Evolutionary conservation across 2,329 filamentous ascomycete genomes (phyloP).

Genomic region (Polytolypa hystricis): DNA sequence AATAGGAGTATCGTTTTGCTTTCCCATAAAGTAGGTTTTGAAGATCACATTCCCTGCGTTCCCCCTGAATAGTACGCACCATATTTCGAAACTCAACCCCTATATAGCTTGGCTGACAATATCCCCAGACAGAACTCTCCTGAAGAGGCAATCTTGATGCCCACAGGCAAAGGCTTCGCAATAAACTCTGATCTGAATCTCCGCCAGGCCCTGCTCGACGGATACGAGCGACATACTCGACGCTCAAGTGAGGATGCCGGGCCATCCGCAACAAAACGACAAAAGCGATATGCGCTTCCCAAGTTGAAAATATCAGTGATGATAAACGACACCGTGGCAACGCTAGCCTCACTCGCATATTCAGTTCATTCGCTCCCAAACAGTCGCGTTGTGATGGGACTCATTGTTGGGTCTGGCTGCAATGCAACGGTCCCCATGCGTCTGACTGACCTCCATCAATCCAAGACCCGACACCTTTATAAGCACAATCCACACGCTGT

Average conservation of each 20-base stretch:
- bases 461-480: conserved; percentile 43
- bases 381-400: conserved; percentile 58
- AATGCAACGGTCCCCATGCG: conserved; percentile 65
- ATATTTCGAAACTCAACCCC: conserved; percentile 1
- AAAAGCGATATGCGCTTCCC: conserved; percentile 39
- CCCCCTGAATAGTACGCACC: too few relatives aligned
- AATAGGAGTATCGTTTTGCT: conserved; percentile 33
- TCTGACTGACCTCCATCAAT: conserved; percentile 47
- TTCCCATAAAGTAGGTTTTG: conserved; percentile 31
- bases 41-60: too few relatives aligned
- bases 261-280: conserved; percentile 18
- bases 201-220: conserved; percentile 23
- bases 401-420: conserved; percentile 67
- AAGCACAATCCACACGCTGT: conserved; percentile 37
- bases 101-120: conserved; percentile 6
- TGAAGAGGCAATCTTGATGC: conserved; percentile 41
- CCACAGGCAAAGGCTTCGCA: conserved; percentile 43
- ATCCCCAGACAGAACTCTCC: conserved; percentile 36
- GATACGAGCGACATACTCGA: conserved; percentile 33
- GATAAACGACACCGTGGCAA: conserved; percentile 67
- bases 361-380: conserved; percentile 47
- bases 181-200: conserved; percentile 24
- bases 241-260: conserved; percentile 16
- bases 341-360: conserved; percentile 65
- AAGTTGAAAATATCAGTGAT: conserved; percentile 59